These are phyloP conservation scores for Leccinum sublutescens DNA, from an alignment of 768 basidiomycete genomes.

Conservation along the genomic window DNA sequence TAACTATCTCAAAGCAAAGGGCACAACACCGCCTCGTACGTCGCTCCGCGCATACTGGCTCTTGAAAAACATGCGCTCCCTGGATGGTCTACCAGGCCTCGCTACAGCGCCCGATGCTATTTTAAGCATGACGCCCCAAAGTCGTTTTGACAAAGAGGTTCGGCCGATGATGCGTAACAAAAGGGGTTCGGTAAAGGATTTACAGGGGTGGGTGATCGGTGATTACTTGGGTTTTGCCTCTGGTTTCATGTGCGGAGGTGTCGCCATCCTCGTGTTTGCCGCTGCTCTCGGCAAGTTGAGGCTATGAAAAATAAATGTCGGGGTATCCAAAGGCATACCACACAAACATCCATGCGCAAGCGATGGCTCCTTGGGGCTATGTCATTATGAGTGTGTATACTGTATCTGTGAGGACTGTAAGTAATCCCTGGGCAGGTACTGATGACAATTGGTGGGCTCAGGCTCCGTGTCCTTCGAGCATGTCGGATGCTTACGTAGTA, in stretches of 20 bases:
- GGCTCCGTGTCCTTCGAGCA: neutral
- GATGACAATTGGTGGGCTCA: neutral
- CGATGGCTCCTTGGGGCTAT: neutral
- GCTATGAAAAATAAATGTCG: neutral
- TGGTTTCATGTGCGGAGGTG: conserved; percentile 20
- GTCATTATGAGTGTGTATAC: neutral
- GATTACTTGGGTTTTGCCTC: conserved; percentile 10
- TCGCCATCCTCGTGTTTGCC: neutral
- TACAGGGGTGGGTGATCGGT: neutral
- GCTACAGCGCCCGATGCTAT: conserved; percentile 25
- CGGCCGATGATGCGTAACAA: conserved; percentile 8
- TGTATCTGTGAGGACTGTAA: neutral
- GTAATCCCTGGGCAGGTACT: neutral
- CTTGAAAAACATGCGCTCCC: conserved; percentile 44
- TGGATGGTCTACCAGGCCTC: conserved; percentile 59
- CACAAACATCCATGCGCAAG: neutral
- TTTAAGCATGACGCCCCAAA: conserved; percentile 8
- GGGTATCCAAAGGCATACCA: too few species aligned
- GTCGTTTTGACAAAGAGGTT: conserved; percentile 19
- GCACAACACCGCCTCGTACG: conserved; percentile 13
- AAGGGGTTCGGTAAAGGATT: neutral
- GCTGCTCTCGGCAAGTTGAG: conserved; percentile 8
- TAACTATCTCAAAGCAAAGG: conserved; percentile 3
- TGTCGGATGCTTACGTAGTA: neutral
- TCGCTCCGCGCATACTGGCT: conserved; percentile 57